A percentile compares a stretch with the other conserved stretches of the same genome.
Evolutionary conservation across 805 yeast species (phyloP).

Genomic region (Ogataea trehalophila): DNA sequence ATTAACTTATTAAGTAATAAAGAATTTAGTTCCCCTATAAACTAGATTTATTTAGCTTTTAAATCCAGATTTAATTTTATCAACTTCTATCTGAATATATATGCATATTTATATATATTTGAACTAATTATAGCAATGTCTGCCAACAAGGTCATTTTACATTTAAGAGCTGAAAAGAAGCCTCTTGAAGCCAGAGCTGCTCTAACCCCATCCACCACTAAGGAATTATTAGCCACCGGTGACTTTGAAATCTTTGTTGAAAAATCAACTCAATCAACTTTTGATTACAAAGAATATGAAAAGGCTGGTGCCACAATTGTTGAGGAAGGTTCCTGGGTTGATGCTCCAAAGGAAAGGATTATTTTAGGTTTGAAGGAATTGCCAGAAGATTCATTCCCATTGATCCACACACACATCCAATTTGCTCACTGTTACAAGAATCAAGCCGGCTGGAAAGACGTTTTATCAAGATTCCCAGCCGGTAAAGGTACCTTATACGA

Average conservation of each 20-base stretch:
- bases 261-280: constrained; percentile 78
- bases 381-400: constrained; percentile 90
- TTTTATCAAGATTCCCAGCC: constrained; percentile 78
- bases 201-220: constrained; percentile 86
- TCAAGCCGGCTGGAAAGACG: constrained; percentile 97
- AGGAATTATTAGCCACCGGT: constrained; percentile 78
- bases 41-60: no score
- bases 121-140: constrained; percentile 12
- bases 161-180: constrained; percentile 94
- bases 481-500: constrained; percentile 93
- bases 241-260: constrained; percentile 80
- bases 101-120: no score
- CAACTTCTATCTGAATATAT: no score
- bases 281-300: constrained; percentile 69
- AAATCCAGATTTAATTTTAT: no score
- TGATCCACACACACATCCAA: constrained; percentile 93
- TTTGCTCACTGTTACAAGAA: constrained; percentile 98
- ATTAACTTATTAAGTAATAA: no score
- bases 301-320: constrained; percentile 82
- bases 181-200: constrained; percentile 98
- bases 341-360: constrained; percentile 86
- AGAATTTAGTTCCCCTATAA: no score
- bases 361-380: constrained; percentile 93
- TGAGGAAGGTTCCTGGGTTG: constrained; percentile 89
- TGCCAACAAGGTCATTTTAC: constrained; percentile 52